Base-by-base conservation (phyloP, 805 yeast species). In the Zygosaccharomyces kombuchaensis region DNA sequence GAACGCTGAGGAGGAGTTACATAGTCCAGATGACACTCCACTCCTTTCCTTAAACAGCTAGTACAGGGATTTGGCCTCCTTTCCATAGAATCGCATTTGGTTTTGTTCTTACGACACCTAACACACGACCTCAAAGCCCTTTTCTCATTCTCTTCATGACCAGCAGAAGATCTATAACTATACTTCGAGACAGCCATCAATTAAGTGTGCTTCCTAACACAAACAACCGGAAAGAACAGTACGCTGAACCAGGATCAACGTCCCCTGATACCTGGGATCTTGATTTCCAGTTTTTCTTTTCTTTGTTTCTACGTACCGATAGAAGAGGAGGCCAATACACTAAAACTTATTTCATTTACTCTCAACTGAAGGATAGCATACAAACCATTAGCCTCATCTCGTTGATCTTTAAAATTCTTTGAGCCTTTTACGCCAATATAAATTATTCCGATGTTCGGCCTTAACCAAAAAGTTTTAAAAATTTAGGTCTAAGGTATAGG, bases 71-170 rank as follows among this genome's bases (percentile, higher is more conserved):
- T 57, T 3, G 87, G 87, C 29, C 69, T 62, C 12, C 78, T 74
- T 19, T 58, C 57, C 10, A 64, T 51, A 9, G 82, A 82, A 57
- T 82, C 82, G 62, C 88, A 82, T 55, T 75, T 79, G 13, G 82
- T 80, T 59, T 82, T 82, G 54, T 80, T 83, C 55, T 76, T 77
- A 29, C 87, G 70, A 60, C 88, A 82, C 26, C 84, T 68, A 4
- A 75, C 70, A 58, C 88, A 82, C 9, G 85, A 76, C 54, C 80
- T 80, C 36, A 79, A 55, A 9, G 71, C 69, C 46, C 71, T 67
- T 36, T 44, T 49, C 22, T 29, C 27, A 17, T 30, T 19, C 16
- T 41, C 27, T 25, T 36, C 34, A 38, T 14, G 17, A 16, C 34
- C 14, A 10, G 10, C 27, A 13, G 31, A n/a, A 40, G 14, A 22